phyloP scores from a whole-genome alignment of 2,329 filamentous ascomycete genomes.

The Pezicula rhizophila region DNA sequence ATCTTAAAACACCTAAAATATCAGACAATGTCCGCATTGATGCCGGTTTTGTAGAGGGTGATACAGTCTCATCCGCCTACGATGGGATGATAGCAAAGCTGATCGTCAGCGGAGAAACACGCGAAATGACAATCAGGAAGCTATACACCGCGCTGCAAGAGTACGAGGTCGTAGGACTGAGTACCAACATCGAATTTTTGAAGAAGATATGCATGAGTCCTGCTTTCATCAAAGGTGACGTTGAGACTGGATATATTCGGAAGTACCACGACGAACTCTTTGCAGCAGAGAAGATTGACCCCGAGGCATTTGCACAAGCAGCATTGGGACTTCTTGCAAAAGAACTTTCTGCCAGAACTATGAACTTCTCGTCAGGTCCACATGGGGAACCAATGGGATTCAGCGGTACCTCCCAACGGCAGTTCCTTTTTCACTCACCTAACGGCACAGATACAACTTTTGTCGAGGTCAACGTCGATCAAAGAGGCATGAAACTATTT shows the following conservation, averaged over 20 bases:
- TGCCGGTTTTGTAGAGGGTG: slow-evolving; percentile 84
- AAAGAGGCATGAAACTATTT: slow-evolving; percentile 30
- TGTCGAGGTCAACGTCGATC: slow-evolving; percentile 22
- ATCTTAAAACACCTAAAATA: slow-evolving; percentile 67
- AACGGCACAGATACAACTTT: slow-evolving; percentile 1
- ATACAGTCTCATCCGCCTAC: slow-evolving; percentile 89
- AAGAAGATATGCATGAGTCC: slow-evolving; percentile 78
- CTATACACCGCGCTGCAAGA: slow-evolving; percentile 73
- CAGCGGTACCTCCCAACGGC: slow-evolving; percentile 15
- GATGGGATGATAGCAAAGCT: slow-evolving; percentile 99
- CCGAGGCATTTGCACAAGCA: slow-evolving; percentile 80
- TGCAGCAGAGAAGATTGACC: slow-evolving; percentile 48
- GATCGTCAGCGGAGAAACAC: slow-evolving; percentile 76
- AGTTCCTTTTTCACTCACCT: slow-evolving; percentile 21
- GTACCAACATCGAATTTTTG: slow-evolving; percentile 95
- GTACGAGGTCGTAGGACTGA: slow-evolving; percentile 88
- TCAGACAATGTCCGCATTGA: slow-evolving; percentile 80
- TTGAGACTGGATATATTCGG: slow-evolving; percentile 94
- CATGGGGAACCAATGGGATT: slow-evolving; percentile 46
- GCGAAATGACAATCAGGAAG: slow-evolving; percentile 77
- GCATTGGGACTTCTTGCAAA: slow-evolving; percentile 66
- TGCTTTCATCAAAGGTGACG: slow-evolving; percentile 78
- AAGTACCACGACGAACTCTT: slow-evolving; percentile 82
- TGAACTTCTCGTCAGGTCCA: slow-evolving; percentile 31
- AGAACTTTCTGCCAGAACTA: slow-evolving; percentile 31